phyloP scores from a whole-genome alignment of 257 asterid species.

The Nemophila menziesii region DNA sequence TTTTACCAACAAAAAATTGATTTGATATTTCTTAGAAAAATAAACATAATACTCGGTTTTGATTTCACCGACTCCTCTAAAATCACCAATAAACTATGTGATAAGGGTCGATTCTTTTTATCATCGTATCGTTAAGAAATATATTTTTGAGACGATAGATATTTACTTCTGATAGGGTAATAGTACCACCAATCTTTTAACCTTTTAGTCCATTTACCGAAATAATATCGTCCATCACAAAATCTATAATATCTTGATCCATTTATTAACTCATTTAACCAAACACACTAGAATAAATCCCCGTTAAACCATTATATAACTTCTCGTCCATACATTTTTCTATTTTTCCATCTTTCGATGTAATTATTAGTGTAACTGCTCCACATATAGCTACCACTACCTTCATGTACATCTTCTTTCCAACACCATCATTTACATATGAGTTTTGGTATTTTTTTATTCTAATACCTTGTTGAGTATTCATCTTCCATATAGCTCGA shows the following conservation, averaged over 20 bases:
- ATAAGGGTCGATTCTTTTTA: constrained; percentile 31
- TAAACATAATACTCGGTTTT: constrained; percentile 34
- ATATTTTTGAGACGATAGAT: constrained; percentile 20
- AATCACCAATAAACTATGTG: constrained; percentile 26
- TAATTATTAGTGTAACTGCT: constrained; percentile 52
- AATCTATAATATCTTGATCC: constrained; percentile 76
- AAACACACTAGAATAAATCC: constrained; percentile 74
- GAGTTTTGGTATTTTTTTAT: constrained; percentile 65
- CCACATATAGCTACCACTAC: constrained; percentile 91
- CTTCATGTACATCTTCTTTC: constrained; percentile 88
- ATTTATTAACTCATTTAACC: constrained; percentile 68
- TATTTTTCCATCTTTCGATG: constrained; percentile 79
- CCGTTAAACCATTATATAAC: constrained; percentile 85
- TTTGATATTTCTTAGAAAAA: constrained; percentile 46
- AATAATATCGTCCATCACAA: constrained; percentile 77
- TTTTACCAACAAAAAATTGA: no score
- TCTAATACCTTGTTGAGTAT: constrained; percentile 78
- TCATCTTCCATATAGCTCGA: constrained; percentile 84
- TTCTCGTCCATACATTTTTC: constrained; percentile 77
- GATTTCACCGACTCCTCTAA: constrained; percentile 38
- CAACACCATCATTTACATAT: constrained; percentile 88
- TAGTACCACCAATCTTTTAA: constrained; percentile 86
- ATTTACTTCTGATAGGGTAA: constrained; percentile 57
- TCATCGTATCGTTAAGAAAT: constrained; percentile 31
- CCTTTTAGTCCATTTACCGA: constrained; percentile 89